phyloP scores from a whole-genome alignment of 2,329 filamentous ascomycete genomes.

The Ceratocystis lukuohia region DNA sequence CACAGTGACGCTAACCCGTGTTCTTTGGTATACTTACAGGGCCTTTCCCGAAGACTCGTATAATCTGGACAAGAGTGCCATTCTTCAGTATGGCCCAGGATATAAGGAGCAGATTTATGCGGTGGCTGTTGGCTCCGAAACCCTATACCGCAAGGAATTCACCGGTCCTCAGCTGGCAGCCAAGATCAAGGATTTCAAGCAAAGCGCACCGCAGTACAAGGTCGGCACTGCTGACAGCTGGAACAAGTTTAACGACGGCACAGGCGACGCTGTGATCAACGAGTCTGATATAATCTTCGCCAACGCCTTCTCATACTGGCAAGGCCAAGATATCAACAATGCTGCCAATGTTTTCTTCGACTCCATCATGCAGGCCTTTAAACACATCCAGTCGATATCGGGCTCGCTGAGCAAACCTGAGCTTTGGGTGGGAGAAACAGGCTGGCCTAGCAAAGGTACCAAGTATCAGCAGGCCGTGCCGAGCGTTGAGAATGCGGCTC shows the following conservation, averaged over 20 bases:
- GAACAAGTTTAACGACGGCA: conserved; percentile 59
- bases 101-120: conserved; percentile 49
- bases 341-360: conserved; percentile 49
- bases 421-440: conserved; percentile 56
- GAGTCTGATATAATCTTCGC: conserved; percentile 47
- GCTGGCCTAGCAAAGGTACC: conserved; percentile 51
- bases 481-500: conserved; percentile 42
- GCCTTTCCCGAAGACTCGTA: conserved; percentile 51
- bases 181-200: conserved; percentile 50
- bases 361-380: conserved; percentile 51
- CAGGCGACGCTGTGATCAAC: conserved; percentile 48
- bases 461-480: conserved; percentile 50
- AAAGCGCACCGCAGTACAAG: conserved; percentile 39
- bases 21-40: conserved; percentile 27
- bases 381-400: conserved; percentile 47
- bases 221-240: conserved; percentile 59
- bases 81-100: conserved; percentile 30
- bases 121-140: conserved; percentile 58
- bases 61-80: conserved; percentile 43
- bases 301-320: conserved; percentile 64
- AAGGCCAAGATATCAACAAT: conserved; percentile 44
- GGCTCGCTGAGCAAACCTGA: conserved; percentile 37
- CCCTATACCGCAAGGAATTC: conserved; percentile 55
- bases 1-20: neutral
- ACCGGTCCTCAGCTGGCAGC: conserved; percentile 44